phyloP scores from a whole-genome alignment of 345 rosid species.

The Brassica carinata region DNA sequence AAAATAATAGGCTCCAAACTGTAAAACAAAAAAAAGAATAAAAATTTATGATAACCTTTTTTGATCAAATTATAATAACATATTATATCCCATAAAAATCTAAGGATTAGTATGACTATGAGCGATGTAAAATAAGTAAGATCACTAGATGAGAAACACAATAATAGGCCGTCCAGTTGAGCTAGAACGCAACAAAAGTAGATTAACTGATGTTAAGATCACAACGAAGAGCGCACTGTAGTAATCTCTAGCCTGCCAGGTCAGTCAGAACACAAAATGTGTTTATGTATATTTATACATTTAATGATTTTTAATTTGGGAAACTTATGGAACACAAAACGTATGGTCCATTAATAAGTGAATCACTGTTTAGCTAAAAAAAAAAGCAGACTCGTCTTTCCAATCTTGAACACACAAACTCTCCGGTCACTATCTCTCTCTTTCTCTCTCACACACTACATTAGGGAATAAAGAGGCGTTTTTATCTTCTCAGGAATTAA shows the following conservation, averaged over 20 bases:
- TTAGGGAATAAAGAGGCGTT: constrained; percentile 7
- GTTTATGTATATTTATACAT: constrained; percentile 8
- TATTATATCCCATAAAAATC: background rate
- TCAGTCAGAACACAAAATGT: constrained; percentile 15
- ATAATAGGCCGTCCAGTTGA: background rate
- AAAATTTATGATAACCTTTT: too few relatives aligned
- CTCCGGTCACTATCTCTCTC: background rate
- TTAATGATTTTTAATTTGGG: constrained; percentile 6
- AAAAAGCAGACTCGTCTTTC: constrained; percentile 32
- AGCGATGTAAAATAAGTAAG: background rate
- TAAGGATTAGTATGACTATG: background rate
- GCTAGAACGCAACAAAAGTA: constrained; percentile 1
- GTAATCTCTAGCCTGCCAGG: constrained; percentile 17
- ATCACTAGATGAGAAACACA: background rate
- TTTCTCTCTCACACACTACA: constrained; percentile 10
- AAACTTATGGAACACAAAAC: background rate
- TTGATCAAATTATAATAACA: too few relatives aligned
- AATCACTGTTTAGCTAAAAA: constrained; percentile 31
- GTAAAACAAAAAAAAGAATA: background rate
- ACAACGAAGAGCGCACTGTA: constrained; percentile 4
- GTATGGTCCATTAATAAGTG: constrained; percentile 25
- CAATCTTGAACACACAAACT: constrained; percentile 36
- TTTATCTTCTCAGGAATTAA: constrained; percentile 13
- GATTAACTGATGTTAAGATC: background rate
- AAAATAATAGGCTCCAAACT: background rate